phyloP scores from a whole-genome alignment of 179 eudicot species.

The Spinacia oleracea region DNA sequence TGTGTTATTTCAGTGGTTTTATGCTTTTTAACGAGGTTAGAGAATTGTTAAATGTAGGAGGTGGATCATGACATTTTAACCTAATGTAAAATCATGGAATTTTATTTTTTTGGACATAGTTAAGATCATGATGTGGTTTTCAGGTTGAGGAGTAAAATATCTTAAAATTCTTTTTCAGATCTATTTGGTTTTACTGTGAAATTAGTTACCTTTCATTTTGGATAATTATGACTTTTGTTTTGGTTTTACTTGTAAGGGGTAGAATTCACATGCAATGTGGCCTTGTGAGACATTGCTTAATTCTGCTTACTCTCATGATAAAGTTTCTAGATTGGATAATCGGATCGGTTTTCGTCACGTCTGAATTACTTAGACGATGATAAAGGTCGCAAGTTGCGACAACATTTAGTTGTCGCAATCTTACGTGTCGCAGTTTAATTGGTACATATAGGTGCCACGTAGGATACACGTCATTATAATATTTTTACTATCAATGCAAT shows the following conservation, averaged over 20 bases:
- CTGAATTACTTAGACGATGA: neutral
- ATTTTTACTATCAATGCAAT: no score
- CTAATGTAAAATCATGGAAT: no score
- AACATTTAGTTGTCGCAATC: no score
- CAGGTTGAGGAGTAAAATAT: no score
- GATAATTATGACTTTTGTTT: neutral
- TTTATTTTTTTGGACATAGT: no score
- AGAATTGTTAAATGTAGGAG: neutral
- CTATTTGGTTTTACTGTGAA: neutral
- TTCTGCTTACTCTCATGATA: neutral
- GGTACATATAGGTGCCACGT: no score
- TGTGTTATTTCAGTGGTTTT: neutral
- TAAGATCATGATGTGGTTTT: no score
- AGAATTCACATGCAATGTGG: neutral
- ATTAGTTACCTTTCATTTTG: neutral
- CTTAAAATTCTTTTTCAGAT: neutral
- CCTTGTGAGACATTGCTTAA: neutral
- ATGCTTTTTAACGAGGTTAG: neutral
- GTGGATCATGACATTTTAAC: neutral
- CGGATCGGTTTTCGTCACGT: neutral
- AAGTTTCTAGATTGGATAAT: neutral
- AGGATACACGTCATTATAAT: no score
- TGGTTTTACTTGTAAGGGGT: neutral
- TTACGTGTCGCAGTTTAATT: no score
- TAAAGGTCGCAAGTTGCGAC: no score